These are phyloP conservation scores for Polytrichum formosum DNA, from an alignment of 225 moss, liverwort and hornwort species.

Conservation along the genomic window DNA sequence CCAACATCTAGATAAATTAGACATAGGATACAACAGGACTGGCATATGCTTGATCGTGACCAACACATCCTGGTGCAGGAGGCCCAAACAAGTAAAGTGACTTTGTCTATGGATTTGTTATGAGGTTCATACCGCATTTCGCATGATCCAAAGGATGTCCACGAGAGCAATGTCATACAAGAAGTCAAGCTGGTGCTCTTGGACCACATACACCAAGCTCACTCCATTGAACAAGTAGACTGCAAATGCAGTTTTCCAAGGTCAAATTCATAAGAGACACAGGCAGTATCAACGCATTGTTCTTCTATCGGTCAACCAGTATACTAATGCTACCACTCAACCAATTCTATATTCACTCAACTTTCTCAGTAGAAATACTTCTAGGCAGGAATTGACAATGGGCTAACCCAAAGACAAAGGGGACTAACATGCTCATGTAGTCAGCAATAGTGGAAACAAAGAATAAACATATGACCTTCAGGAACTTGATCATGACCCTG, in stretches of 20 bases:
- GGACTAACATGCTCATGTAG: not conserved
- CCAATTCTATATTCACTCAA: no score
- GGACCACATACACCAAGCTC: conserved; percentile 46
- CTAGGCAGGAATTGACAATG: not conserved
- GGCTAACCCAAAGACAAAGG: not conserved
- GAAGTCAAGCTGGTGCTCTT: conserved; percentile 37
- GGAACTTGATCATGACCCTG: no score
- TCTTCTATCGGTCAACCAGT: no score
- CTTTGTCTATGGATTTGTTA: conserved; percentile 3
- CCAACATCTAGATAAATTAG: no score
- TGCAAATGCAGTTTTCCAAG: conserved; percentile 26
- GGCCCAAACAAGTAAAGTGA: no score
- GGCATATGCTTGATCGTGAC: no score
- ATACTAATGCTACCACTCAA: no score
- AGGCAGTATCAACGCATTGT: not conserved
- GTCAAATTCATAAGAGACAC: conserved; percentile 12
- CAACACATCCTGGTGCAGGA: no score
- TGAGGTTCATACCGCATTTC: conserved; percentile 71
- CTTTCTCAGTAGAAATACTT: no score
- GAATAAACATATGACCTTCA: no score
- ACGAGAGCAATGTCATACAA: conserved; percentile 74
- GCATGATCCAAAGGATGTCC: conserved; percentile 76
- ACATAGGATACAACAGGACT: no score
- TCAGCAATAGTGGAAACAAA: no score
- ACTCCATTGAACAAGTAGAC: conserved; percentile 78